These are phyloP conservation scores for barrel medic (Medicago truncatula) DNA, from an alignment of 306 rosid species.

Conservation along the genomic window DNA sequence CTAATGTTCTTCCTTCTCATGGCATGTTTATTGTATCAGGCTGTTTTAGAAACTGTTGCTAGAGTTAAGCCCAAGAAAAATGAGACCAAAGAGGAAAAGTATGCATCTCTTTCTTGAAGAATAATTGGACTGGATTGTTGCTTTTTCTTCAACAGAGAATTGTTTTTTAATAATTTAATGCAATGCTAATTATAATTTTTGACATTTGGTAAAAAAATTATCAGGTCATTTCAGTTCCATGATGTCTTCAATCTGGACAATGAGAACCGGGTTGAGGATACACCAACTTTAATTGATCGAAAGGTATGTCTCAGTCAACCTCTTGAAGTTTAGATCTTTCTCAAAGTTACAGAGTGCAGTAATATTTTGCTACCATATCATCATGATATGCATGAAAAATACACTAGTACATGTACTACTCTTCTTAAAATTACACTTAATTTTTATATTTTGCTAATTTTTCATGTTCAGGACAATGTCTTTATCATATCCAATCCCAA, in stretches of 20 bases:
- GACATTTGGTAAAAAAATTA: slow-evolving; percentile 42
- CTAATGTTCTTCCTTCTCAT: slow-evolving; percentile 37
- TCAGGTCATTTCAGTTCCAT: slow-evolving; percentile 90
- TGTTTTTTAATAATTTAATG: slow-evolving; percentile 32
- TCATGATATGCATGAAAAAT: slow-evolving; percentile 22
- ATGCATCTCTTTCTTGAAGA: slow-evolving; percentile 54
- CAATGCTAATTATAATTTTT: slow-evolving; percentile 18
- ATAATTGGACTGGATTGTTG: slow-evolving; percentile 33
- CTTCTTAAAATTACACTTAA: slow-evolving; percentile 19
- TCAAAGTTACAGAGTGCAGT: slow-evolving; percentile 27
- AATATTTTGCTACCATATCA: slow-evolving; percentile 21
- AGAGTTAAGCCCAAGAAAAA: slow-evolving; percentile 93
- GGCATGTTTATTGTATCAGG: slow-evolving; percentile 59
- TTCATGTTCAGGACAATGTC: slow-evolving; percentile 79
- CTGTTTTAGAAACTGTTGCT: slow-evolving; percentile 96
- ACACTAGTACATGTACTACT: slow-evolving; percentile 4
- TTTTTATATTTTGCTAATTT: slow-evolving; percentile 33
- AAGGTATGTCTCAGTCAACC: slow-evolving; percentile 56
- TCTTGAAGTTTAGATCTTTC: slow-evolving; percentile 38
- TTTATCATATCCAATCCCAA: slow-evolving; percentile 88
- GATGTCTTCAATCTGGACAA: slow-evolving; percentile 89
- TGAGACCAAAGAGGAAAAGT: slow-evolving; percentile 94
- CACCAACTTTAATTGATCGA: slow-evolving; percentile 91
- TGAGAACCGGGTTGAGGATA: slow-evolving; percentile 89
- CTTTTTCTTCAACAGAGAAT: slow-evolving; percentile 38